phyloP scores from a whole-genome alignment of 192 early-diverging fungal genomes.

The Coemansia sp. region DNA sequence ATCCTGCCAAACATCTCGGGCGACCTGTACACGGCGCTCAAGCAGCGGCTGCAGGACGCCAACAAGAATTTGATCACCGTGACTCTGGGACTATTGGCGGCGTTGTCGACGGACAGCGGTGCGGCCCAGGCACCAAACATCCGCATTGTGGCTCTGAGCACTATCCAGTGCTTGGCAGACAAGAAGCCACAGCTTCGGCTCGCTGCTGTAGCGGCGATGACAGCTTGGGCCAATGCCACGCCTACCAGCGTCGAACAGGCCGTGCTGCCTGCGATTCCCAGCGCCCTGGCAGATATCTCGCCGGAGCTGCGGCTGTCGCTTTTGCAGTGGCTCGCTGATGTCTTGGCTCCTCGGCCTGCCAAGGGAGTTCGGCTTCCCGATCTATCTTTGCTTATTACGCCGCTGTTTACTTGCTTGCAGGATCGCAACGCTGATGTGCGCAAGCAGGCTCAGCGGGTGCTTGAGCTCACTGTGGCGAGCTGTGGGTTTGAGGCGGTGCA shows the following conservation, averaged over 20 bases:
- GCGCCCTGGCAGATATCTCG: slow-evolving; percentile 75
- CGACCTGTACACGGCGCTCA: slow-evolving; percentile 81
- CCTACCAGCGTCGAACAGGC: slow-evolving; percentile 67
- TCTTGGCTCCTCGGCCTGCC: slow-evolving; percentile 54
- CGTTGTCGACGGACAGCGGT: slow-evolving; percentile 80
- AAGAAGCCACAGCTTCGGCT: slow-evolving; percentile 87
- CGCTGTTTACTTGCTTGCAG: slow-evolving; percentile 80
- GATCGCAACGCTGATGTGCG: slow-evolving; percentile 91
- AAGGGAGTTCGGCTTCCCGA: slow-evolving; percentile 60
- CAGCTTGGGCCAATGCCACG: slow-evolving; percentile 68
- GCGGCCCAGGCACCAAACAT: slow-evolving; percentile 77
- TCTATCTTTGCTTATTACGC: slow-evolving; percentile 63
- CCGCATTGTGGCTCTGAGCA: slow-evolving; percentile 68
- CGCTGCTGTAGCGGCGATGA: slow-evolving; percentile 74
- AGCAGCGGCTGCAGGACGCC: slow-evolving; percentile 81
- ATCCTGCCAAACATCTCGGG: slow-evolving; percentile 76
- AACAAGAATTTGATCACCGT: slow-evolving; percentile 88
- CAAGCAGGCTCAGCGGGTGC: slow-evolving; percentile 74
- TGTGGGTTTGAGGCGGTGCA: slow-evolving; percentile 75
- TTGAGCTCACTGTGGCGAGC: slow-evolving; percentile 67
- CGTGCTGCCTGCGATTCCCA: slow-evolving; percentile 63
- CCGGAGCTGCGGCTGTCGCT: slow-evolving; percentile 89
- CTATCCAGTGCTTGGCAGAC: slow-evolving; percentile 79
- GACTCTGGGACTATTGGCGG: slow-evolving; percentile 80
- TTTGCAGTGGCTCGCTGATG: slow-evolving; percentile 76